Evolutionary conservation across 2,329 filamentous ascomycete genomes (phyloP), one percentile per base, ranked within the genome.

Genomic region (Trichoderma semiorbis): DNA sequence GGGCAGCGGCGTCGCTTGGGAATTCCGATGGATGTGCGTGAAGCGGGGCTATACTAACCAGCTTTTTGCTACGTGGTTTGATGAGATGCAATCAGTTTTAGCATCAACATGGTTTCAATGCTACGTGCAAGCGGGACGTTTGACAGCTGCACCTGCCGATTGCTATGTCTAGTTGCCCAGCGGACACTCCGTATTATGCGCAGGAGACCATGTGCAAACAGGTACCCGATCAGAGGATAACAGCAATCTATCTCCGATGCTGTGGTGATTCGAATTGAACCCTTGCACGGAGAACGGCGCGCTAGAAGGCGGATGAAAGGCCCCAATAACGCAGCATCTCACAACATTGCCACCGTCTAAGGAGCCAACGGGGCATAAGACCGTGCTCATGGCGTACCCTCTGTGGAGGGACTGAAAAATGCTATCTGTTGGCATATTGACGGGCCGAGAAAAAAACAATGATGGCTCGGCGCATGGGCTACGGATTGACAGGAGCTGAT

Each of bases 41-140:
- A 57, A 62, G 65, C 64, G 70, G 64, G 70, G 70, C 34, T 34
- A 39, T 70, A 32, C 32, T 34, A 57, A 47, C 69, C 26, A 55
- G 39, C n/a, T 53, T 36, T 30, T 21, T 61, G 30, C 65, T 43
- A 58, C 39, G 21, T 55, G 63, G 55, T 57, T 57, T 21, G 70
- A 64, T 16, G 32, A 32, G 43, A 61, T 60, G 55, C 70, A 60
- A 47, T 30, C 26, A 47, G 26, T 43, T 57, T 60, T 28, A 43
- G 34, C 57, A 61, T 53, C 39, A n/a, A 24, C 26, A 21, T 24
- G 32, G 64, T 12, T 30, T 10, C 18, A 34, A 30, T 34, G 21
- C 12, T 21, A n/a, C 55, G n/a, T 53, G 36, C 21, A 18, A 21
- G 21, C 34, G 39, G 26, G 28, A 10, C 12, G 30, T 47, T 32